Percentiles rank a stretch among this genome's conserved stretches.
Conservation (phyloP, 2,329 filamentous ascomycete species). For the Claviceps arundinis region DNA sequence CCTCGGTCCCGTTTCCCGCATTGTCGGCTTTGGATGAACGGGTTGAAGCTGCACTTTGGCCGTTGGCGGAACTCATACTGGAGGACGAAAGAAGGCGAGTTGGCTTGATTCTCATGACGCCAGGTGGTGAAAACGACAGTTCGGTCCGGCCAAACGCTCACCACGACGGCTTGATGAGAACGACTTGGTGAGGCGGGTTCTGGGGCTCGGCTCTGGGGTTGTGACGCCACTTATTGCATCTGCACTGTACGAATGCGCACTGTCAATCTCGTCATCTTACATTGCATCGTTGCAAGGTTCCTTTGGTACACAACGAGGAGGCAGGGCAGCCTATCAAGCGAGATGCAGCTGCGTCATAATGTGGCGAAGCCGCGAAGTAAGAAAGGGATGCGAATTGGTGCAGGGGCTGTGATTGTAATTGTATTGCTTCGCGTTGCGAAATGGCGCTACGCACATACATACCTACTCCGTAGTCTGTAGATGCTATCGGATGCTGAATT, state of each 20-base stretch:
- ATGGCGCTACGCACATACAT: too few species aligned
- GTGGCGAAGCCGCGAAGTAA: too few species aligned
- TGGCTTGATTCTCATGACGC: constrained; percentile 43
- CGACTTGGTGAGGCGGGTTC: constrained; percentile 1
- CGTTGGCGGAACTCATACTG: constrained; percentile 12
- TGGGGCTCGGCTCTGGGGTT: neutral
- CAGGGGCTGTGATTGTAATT: too few species aligned
- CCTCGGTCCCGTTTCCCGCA: constrained; percentile 21
- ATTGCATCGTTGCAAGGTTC: neutral
- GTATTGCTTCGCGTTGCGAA: too few species aligned
- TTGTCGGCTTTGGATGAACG: constrained; percentile 26
- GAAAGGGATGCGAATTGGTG: too few species aligned
- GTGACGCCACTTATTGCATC: constrained; percentile 4
- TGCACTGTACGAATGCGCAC: constrained; percentile 1
- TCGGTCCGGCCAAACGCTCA: constrained; percentile 7
- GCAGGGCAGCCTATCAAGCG: neutral
- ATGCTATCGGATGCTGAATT: too few species aligned
- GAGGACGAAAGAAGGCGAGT: constrained; percentile 36
- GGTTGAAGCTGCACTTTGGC: constrained; percentile 32
- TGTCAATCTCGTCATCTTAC: neutral
- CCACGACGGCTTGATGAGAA: neutral
- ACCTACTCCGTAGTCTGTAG: too few species aligned
- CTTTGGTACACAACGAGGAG: neutral
- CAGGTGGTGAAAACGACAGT: constrained; percentile 4
- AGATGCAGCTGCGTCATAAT: neutral